Conservation (phyloP, 768 basidiomycete species). For the Dioszegia aurantiaca region DNA sequence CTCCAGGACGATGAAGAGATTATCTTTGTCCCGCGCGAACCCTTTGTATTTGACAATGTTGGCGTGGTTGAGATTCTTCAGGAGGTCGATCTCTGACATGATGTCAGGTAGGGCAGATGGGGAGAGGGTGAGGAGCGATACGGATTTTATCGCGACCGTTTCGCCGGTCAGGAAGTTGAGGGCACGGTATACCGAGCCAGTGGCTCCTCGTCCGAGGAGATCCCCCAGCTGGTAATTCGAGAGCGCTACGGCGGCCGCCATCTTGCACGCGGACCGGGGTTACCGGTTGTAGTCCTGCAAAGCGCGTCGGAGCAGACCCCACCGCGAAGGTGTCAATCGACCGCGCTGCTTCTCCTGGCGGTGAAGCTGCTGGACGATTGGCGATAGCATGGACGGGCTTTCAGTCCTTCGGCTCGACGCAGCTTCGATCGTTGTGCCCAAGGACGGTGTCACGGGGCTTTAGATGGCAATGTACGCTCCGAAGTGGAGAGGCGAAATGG, state of each 20-base stretch:
- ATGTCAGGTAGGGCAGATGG: conserved; percentile 92
- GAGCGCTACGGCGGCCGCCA: conserved; percentile 32
- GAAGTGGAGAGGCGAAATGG: neutral
- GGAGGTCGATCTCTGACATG: conserved; percentile 91
- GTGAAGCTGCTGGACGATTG: too few relatives aligned
- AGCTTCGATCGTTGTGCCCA: too few relatives aligned
- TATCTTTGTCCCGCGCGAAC: conserved; percentile 90
- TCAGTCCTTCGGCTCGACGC: too few relatives aligned
- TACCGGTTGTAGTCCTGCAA: too few relatives aligned
- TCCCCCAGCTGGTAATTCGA: conserved; percentile 76
- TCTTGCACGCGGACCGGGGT: too few relatives aligned
- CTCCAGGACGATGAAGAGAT: conserved; percentile 95
- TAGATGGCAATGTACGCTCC: too few relatives aligned
- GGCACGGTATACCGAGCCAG: conserved; percentile 90
- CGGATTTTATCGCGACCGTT: conserved; percentile 98
- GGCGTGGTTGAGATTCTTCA: conserved; percentile 93
- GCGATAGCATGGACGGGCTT: too few relatives aligned
- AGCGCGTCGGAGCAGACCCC: too few relatives aligned
- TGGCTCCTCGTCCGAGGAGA: conserved; percentile 91
- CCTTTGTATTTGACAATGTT: conserved; percentile 99
- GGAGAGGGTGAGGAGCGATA: conserved; percentile 88
- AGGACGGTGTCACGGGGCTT: too few relatives aligned
- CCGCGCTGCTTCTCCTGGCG: too few relatives aligned
- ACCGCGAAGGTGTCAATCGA: too few relatives aligned
- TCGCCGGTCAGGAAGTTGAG: conserved; percentile 95